Evolutionary conservation across 805 yeast species (phyloP).

Genomic region (Brettanomyces custersianus): DNA sequence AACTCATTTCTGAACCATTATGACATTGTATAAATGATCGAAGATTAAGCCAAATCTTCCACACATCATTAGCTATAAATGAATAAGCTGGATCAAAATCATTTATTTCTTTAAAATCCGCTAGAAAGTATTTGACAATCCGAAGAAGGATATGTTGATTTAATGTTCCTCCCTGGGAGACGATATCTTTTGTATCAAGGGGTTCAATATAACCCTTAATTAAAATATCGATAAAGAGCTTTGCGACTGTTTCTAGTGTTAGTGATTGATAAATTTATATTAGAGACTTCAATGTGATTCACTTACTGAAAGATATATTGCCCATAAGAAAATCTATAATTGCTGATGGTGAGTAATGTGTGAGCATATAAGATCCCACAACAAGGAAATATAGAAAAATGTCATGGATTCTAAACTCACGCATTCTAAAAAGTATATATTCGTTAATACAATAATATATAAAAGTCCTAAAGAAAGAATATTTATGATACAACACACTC

Average conservation of each 20-base stretch:
- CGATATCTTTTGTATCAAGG: slow-evolving; percentile 19
- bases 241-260: not conserved
- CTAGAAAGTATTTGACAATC: slow-evolving; percentile 14
- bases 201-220: slow-evolving; percentile 25
- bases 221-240: slow-evolving; percentile 14
- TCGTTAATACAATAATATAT: too few relatives aligned
- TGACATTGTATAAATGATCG: slow-evolving; percentile 25
- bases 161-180: slow-evolving; percentile 23
- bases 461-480: too few relatives aligned
- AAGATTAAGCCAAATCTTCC: slow-evolving; percentile 23
- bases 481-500: too few relatives aligned
- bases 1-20: slow-evolving; percentile 27
- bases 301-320: slow-evolving; percentile 15
- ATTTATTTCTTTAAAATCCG: slow-evolving; percentile 9
- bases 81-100: slow-evolving; percentile 14
- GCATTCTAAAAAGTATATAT: slow-evolving; percentile 12
- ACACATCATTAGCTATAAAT: slow-evolving; percentile 23
- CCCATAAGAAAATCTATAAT: slow-evolving; percentile 12
- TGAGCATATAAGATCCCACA: slow-evolving; percentile 16
- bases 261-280: not conserved
- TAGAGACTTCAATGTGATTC: not conserved
- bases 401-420: slow-evolving; percentile 24
- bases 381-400: slow-evolving; percentile 16
- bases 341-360: slow-evolving; percentile 16
- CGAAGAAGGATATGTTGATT: slow-evolving; percentile 17